Base-by-base conservation (phyloP, 768 basidiomycete genomes). In the Kwoniella dendrophila region DNA sequence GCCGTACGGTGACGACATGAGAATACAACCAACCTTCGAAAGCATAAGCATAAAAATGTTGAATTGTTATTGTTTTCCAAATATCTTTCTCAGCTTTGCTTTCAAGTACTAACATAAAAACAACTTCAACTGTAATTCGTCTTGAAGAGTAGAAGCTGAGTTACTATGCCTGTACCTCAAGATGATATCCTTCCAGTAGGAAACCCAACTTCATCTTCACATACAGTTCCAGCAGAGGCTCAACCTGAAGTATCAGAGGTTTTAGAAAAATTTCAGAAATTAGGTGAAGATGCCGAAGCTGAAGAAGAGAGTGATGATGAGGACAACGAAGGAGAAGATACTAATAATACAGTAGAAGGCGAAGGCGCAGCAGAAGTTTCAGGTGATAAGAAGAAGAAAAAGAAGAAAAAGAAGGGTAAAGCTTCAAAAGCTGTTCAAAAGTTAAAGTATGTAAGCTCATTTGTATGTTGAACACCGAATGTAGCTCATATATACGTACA, bases 341-440 rank as follows among this genome's bases (percentile, higher is more conserved):
- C 43, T 16, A 74, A 48, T 20, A 62, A 20, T 11, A 73, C 24
- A 47, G 72, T 47, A 32, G 65, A 36, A 45, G 62, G 62, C 22
- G 67, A 51, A 22, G 59, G 59, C 18, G 60, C 53, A 41, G 56
- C 26, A 10, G 73, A 55, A 2, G 62, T 53, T 7, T 73, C 82
- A 49, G 81, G 81, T 43, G 80, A 79, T 64, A 88, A 88, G 81
- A 92, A 90, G 82, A 92, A 80, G 74, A 80, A 92, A 82, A 92
- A 91, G 83, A 91, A 90, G 80, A 89, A 86, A 78, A 91, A 90
- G 80, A 89, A 86, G 79, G 86, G 88, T 3, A 92, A 89, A 74
- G 85, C 75, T 2, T 65, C 72, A n/a, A 74, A 76, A 56, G 75
- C 77, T 24, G 63, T 80, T 81, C 24, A 77, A 82, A 59, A 87